phyloP scores from a whole-genome alignment of 345 rosid species.

The Triadica sebifera region DNA sequence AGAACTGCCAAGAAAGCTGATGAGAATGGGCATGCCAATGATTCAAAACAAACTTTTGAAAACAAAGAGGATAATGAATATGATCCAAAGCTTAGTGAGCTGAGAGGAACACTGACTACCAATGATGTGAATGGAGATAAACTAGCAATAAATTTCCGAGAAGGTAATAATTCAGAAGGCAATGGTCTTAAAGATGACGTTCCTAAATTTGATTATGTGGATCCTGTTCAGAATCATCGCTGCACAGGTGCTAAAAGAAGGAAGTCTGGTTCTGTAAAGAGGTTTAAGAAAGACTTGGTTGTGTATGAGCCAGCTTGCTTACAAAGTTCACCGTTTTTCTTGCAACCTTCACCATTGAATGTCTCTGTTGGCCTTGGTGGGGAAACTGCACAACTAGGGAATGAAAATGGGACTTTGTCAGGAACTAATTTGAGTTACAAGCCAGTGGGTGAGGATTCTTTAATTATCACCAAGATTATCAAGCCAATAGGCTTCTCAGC shows the following conservation, averaged over 20 bases:
- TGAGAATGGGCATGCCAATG: conserved; percentile 45
- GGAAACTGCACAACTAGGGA: conserved; percentile 38
- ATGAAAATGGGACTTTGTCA: conserved; percentile 39
- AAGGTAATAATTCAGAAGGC: conserved; percentile 44
- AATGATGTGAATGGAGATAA: conserved; percentile 47
- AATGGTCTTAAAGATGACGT: conserved; percentile 45
- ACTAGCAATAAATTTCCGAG: conserved; percentile 46
- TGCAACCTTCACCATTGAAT: conserved; percentile 39
- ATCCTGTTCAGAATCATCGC: conserved; percentile 49
- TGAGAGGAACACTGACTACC: conserved; percentile 48
- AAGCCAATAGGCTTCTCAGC: conserved; percentile 69
- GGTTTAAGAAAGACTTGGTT: conserved; percentile 69
- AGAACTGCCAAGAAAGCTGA: conserved; percentile 35
- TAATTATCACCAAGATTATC: conserved; percentile 58
- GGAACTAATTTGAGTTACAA: conserved; percentile 37
- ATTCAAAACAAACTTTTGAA: conserved; percentile 30
- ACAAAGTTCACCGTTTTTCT: conserved; percentile 32
- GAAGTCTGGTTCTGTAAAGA: conserved; percentile 91
- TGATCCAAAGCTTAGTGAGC: conserved; percentile 87
- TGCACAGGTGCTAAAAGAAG: conserved; percentile 80
- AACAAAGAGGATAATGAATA: conserved; percentile 57
- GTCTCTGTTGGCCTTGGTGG: conserved; percentile 44
- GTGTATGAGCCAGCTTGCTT: conserved; percentile 29
- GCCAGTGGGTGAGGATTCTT: conserved; percentile 40
- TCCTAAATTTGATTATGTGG: conserved; percentile 45